Evolutionary conservation across 768 basidiomycete species (phyloP), one percentile per base, ranked within the genome.

Genomic region (Serendipita sp.): DNA sequence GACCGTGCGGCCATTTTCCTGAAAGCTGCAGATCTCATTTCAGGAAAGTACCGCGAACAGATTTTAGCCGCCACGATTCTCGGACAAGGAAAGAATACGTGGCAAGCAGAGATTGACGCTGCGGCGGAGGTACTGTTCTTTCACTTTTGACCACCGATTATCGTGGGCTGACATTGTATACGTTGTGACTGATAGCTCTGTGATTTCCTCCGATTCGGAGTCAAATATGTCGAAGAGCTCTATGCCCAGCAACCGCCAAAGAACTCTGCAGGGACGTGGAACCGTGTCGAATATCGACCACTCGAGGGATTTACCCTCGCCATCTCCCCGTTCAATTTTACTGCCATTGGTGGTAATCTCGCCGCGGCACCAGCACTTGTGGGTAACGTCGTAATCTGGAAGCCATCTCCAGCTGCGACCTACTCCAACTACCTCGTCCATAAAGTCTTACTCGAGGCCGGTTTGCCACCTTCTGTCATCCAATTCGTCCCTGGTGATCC

Each of bases 41-140:
- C 89, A 71, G 91, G 90, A 64, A 99, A 98, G 80, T 96, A 97
- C 74, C 81, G 96, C 68, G 95, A 94, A 78, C 86, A 87, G 76
- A 79, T 99, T 54, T 80, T 97, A 77, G 96, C 96, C 46, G 93
- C 95, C 45, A 98, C 95, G 48, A 96, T 99, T 76, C 80, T 99
- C 54, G 96, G 96, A 15, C 96, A 99, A 76, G 96, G 96, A 46
- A 99, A 99, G 84, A 99, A 97, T 73, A 86, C 81, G 15, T 99
- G 96, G 96, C 96, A 99, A 77, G 96, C 96, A 15, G 96, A 99
- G 80, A 98, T 99, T 68, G 96, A 99, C 74, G 91, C 96, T 64
- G 96, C 93, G 16, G 95, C 96, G 3, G 96, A 99, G 86, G 91
- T 91, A 65, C 47, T 81, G 44, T 73, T 10, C 66, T 54, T 35